These are phyloP conservation scores for Scleromitrula shiraiana DNA, from an alignment of 2,329 filamentous ascomycete species.

Conservation along the genomic window DNA sequence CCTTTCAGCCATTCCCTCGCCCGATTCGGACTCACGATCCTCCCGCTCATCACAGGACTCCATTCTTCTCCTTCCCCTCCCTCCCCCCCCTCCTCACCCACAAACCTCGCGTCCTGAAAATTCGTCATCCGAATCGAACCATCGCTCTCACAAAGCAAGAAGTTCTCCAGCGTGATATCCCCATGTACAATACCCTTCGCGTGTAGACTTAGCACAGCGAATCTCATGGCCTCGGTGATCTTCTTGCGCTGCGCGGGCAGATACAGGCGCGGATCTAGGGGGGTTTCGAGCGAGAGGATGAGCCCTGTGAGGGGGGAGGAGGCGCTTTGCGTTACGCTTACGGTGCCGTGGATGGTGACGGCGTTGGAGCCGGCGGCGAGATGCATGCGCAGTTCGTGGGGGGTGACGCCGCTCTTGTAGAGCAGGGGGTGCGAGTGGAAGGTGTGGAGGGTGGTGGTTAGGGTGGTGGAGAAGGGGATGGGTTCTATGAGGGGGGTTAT, in stretches of 20 bases:
- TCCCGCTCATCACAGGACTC: neutral
- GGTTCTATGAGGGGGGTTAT: constrained; percentile 1
- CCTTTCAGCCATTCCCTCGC: neutral
- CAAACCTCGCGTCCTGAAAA: neutral
- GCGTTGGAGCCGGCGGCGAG: neutral
- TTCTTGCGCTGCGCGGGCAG: neutral
- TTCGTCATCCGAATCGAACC: neutral
- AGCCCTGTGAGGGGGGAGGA: neutral
- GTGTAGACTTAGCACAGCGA: neutral
- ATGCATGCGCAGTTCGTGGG: neutral
- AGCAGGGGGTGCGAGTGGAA: neutral
- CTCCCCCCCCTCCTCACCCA: neutral
- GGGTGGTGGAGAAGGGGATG: neutral
- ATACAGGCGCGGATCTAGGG: neutral
- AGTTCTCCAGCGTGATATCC: neutral
- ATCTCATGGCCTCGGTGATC: neutral
- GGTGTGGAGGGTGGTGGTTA: neutral
- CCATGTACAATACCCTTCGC: neutral
- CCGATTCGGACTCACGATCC: neutral
- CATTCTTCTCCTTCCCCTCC: neutral
- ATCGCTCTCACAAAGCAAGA: neutral
- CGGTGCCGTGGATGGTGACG: neutral
- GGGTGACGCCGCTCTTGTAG: neutral
- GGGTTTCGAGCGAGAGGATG: neutral
- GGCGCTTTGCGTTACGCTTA: neutral